These are phyloP conservation scores for Spergularia marina DNA, from an alignment of 148 eudicot species.

Conservation along the genomic window DNA sequence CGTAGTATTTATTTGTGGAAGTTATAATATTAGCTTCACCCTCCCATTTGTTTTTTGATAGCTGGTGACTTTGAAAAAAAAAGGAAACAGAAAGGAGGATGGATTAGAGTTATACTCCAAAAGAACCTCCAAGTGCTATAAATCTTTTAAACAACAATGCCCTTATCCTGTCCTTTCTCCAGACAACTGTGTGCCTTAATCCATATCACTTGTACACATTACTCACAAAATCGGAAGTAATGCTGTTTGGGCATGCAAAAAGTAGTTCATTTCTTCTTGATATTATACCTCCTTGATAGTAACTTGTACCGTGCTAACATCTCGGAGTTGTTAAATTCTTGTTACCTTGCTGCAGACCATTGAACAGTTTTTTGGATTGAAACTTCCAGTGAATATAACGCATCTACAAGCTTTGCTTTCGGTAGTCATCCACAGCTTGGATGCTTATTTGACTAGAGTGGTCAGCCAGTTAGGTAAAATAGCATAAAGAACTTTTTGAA, in stretches of 20 bases:
- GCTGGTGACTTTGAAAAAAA: background rate
- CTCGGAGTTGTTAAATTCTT: too few species aligned
- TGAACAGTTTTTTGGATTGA: slow-evolving; percentile 79
- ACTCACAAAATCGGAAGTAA: too few species aligned
- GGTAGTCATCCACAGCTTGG: slow-evolving; percentile 77
- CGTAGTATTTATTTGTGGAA: background rate
- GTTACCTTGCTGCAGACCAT: slow-evolving; percentile 60
- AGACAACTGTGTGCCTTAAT: background rate
- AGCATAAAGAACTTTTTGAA: background rate
- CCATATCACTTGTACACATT: background rate
- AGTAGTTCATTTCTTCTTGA: background rate
- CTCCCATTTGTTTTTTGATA: background rate
- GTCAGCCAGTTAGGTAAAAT: slow-evolving; percentile 65
- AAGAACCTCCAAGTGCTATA: background rate
- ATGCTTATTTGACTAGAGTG: slow-evolving; percentile 60
- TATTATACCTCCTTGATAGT: background rate
- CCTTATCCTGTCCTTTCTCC: background rate
- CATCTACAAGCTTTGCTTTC: slow-evolving; percentile 93
- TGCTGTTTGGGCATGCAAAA: background rate
- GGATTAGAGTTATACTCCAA: background rate
- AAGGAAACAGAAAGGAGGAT: background rate
- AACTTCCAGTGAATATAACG: slow-evolving; percentile 76
- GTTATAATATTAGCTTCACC: background rate
- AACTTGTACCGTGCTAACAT: background rate
- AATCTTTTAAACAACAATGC: too few species aligned